Conservation (phyloP, 106 monocot genomes). For the Phalaenopsis aphrodite region DNA sequence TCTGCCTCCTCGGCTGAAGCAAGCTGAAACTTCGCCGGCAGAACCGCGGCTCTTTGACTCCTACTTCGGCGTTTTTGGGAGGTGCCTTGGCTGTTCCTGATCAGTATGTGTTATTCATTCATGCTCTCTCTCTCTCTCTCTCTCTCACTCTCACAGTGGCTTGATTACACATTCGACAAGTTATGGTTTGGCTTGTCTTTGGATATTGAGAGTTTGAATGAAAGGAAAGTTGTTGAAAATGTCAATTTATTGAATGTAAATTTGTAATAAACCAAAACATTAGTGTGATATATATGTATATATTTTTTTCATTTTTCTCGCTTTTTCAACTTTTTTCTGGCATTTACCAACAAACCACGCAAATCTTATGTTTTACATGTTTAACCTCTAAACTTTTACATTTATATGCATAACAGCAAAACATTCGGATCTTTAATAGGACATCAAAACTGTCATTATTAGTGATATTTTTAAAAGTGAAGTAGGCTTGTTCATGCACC, state of each 20-base stretch:
- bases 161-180: not conserved
- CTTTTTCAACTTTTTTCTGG: too few species aligned
- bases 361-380: too few species aligned
- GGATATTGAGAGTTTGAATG: too few species aligned
- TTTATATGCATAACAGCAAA: too few species aligned
- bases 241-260: not conserved
- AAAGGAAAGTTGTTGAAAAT: not conserved
- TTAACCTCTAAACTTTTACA: too few species aligned
- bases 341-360: too few species aligned
- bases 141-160: not conserved
- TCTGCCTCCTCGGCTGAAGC: constrained; percentile 31
- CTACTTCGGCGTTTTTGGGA: constrained; percentile 24
- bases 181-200: too few species aligned
- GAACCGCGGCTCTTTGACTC: constrained; percentile 11
- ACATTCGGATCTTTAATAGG: too few species aligned
- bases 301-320: not conserved
- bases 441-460: not conserved
- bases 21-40: not conserved
- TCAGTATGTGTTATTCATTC: not conserved
- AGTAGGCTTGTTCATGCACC: too few species aligned
- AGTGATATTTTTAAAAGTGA: not conserved
- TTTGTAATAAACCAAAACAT: not conserved
- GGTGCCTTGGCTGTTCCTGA: constrained; percentile 60
- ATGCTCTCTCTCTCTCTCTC: not conserved
- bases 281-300: not conserved